phyloP scores from a whole-genome alignment of 495 filamentous ascomycete genomes.

The Trypethelium eluteriae region DNA sequence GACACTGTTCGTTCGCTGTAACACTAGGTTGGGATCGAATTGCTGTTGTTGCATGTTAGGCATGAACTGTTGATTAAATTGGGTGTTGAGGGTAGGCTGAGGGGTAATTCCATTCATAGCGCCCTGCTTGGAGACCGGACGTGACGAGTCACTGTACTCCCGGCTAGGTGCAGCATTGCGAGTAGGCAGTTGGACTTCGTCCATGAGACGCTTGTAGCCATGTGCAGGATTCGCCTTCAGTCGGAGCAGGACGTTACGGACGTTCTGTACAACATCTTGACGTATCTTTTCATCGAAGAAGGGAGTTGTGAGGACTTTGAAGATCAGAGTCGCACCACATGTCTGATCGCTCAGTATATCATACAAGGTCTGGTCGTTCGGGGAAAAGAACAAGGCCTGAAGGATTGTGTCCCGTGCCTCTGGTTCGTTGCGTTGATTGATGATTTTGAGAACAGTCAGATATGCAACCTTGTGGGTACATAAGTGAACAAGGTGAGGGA shows the following conservation, averaged over 20 bases:
- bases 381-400: constrained; percentile 89
- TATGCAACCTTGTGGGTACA: constrained; percentile 99
- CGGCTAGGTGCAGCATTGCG: constrained; percentile 35
- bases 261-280: constrained; percentile 77
- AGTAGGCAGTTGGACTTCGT: constrained; percentile 82
- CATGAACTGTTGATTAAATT: constrained; percentile 35
- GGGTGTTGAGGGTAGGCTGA: constrained; percentile 27
- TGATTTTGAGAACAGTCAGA: constrained; percentile 92
- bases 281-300: constrained; percentile 94
- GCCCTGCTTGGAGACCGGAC: constrained; percentile 49
- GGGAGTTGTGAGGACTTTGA: constrained; percentile 95
- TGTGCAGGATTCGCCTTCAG: constrained; percentile 90
- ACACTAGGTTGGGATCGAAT: constrained; percentile 32
- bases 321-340: constrained; percentile 91
- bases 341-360: constrained; percentile 85
- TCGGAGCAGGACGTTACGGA: constrained; percentile 77
- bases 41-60: constrained; percentile 38
- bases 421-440: constrained; percentile 92
- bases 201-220: constrained; percentile 97
- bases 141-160: constrained; percentile 4
- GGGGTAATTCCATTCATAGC: constrained; percentile 36
- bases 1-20: constrained; percentile 50
- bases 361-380: constrained; percentile 77
- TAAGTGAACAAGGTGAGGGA: constrained; percentile 92
- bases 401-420: constrained; percentile 90